These are phyloP conservation scores for Chaetomiaceae sp. DNA, from an alignment of 2,329 filamentous ascomycete species.

Conservation along the genomic window DNA sequence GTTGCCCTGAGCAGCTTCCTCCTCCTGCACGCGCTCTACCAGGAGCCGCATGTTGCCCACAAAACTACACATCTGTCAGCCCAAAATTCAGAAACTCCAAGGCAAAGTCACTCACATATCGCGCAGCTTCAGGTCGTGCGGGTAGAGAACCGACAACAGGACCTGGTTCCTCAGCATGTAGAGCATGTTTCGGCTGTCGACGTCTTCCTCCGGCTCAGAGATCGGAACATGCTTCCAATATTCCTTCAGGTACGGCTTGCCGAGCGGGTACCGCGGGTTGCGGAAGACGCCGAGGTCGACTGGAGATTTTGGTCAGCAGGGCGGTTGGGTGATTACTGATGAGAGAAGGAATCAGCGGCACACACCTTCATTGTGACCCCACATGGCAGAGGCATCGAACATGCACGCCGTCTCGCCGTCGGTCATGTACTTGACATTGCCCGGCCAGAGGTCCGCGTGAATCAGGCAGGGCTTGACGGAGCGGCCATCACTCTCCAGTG, in stretches of 20 bases:
- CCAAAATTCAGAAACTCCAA: neutral
- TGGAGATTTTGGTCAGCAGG: neutral
- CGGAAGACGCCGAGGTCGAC: constrained; percentile 27
- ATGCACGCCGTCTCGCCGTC: constrained; percentile 20
- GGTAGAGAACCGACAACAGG: constrained; percentile 25
- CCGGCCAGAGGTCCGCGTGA: constrained; percentile 27
- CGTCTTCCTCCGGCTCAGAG: constrained; percentile 29
- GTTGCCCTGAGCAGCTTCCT: constrained; percentile 9
- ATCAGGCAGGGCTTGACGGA: constrained; percentile 24
- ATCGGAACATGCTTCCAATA: constrained; percentile 26
- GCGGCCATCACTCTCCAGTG: constrained; percentile 25
- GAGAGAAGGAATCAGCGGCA: neutral
- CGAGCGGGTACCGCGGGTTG: constrained; percentile 26
- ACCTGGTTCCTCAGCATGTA: constrained; percentile 27
- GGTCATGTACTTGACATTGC: constrained; percentile 23
- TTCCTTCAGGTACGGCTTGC: constrained; percentile 24
- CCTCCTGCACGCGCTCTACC: constrained; percentile 16
- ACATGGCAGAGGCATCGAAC: constrained; percentile 24
- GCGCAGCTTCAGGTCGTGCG: constrained; percentile 16
- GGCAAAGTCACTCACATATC: constrained; percentile 14
- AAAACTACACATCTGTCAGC: constrained; percentile 10
- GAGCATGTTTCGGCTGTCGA: constrained; percentile 28
- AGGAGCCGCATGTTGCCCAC: constrained; percentile 19
- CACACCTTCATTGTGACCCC: constrained; percentile 28
- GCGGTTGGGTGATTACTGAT: neutral